phyloP scores from a whole-genome alignment of 352 stramenopile species.

The Globisporangium paddicum region DNA sequence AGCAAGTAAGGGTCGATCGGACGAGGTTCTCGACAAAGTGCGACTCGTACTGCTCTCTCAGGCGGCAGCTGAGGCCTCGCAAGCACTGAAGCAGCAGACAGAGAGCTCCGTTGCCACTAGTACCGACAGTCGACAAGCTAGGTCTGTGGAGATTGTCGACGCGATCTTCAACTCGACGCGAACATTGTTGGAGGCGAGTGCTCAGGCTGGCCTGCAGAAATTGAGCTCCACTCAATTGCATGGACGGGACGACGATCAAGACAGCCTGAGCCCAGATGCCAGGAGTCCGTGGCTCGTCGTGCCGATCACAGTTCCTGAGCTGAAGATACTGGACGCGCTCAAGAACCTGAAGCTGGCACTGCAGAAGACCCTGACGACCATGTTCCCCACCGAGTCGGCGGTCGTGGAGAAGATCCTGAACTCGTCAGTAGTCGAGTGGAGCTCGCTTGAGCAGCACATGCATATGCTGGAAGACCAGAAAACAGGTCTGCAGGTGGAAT shows the following conservation, averaged over 20 bases:
- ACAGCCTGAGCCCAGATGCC: neutral
- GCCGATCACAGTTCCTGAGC: neutral
- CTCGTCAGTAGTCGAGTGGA: neutral
- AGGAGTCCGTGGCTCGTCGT: neutral
- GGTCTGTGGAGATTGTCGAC: neutral
- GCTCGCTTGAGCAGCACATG: neutral
- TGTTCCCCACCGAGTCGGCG: neutral
- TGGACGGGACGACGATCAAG: neutral
- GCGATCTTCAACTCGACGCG: conserved; percentile 1
- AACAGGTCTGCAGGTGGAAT: neutral
- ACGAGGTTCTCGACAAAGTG: conserved; percentile 3
- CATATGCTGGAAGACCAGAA: neutral
- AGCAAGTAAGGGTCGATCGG: neutral
- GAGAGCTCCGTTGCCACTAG: neutral
- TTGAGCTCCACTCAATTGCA: neutral
- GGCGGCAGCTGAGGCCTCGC: neutral
- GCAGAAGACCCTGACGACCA: neutral
- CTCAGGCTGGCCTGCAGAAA: neutral
- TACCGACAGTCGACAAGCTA: neutral
- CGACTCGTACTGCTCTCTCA: conserved; percentile 2
- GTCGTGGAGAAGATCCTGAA: conserved; percentile 6
- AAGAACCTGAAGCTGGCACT: neutral
- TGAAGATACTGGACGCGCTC: neutral
- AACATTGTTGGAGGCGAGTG: neutral
- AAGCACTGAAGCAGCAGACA: neutral